phyloP scores from a whole-genome alignment of 768 basidiomycete species.

The Myochromella boudieri region DNA sequence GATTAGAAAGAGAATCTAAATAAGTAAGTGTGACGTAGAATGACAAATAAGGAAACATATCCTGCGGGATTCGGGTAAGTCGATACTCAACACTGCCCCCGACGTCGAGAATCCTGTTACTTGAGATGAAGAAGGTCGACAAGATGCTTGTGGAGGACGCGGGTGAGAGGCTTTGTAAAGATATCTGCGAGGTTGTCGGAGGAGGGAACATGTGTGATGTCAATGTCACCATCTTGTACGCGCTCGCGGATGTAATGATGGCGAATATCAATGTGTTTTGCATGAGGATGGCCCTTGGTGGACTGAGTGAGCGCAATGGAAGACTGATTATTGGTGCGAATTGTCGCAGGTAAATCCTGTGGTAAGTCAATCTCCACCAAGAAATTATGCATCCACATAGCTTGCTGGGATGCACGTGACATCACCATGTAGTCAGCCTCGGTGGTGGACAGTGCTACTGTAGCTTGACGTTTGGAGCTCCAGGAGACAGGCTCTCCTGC shows the following conservation, averaged over 20 bases:
- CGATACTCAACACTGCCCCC: too few species aligned
- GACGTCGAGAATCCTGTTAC: too few species aligned
- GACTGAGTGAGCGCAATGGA: background rate
- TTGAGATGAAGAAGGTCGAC: background rate
- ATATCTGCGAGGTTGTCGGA: background rate
- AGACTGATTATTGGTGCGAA: background rate
- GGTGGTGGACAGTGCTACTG: background rate
- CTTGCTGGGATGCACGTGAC: background rate
- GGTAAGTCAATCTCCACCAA: background rate
- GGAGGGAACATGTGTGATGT: background rate
- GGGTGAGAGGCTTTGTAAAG: background rate
- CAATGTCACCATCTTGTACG: background rate
- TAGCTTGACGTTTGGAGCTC: constrained; percentile 27
- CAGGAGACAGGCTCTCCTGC: constrained; percentile 27
- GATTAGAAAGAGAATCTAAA: too few species aligned
- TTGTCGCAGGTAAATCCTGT: background rate
- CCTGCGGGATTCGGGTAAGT: too few species aligned
- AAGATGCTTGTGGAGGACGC: background rate
- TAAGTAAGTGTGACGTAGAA: too few species aligned
- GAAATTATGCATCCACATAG: background rate
- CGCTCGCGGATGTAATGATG: background rate
- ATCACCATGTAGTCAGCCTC: background rate
- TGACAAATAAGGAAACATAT: too few species aligned
- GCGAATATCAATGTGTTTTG: background rate
- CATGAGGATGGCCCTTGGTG: background rate